These are phyloP conservation scores for Dittrichia graveolens DNA, from an alignment of 129 eudicot species.

Conservation along the genomic window DNA sequence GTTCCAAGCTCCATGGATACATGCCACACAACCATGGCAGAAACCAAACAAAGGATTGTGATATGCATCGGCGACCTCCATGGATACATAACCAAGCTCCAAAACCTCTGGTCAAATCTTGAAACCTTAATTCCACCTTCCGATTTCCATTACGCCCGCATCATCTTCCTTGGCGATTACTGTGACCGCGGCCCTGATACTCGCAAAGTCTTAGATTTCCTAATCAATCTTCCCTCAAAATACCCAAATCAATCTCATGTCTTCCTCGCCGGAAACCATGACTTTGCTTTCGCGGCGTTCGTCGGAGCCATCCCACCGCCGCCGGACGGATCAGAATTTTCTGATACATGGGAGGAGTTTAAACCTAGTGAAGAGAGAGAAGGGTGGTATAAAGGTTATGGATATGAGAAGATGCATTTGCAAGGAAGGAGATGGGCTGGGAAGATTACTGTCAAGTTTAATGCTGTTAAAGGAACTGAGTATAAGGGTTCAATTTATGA, in stretches of 20 bases:
- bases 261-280: conserved; percentile 83
- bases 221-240: conserved; percentile 58
- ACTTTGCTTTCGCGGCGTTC: conserved; percentile 77
- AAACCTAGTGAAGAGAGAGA: conserved; percentile 65
- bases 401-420: conserved; percentile 80
- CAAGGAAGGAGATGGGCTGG: conserved; percentile 93
- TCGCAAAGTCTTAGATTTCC: conserved; percentile 60
- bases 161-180: conserved; percentile 85
- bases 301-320: conserved; percentile 67
- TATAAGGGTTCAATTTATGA: conserved; percentile 74
- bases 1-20: too few species aligned
- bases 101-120: conserved; percentile 44
- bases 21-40: too few species aligned
- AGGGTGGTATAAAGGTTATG: conserved; percentile 76
- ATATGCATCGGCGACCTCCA: conserved; percentile 47
- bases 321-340: conserved; percentile 49
- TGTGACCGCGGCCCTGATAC: conserved; percentile 86
- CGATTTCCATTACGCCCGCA: conserved; percentile 26
- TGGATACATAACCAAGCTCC: conserved; percentile 41
- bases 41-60: conserved; percentile 11
- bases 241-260: conserved; percentile 84
- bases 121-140: conserved; percentile 27
- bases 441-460: conserved; percentile 42
- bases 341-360: conserved; percentile 71
- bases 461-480: conserved; percentile 60